These are phyloP conservation scores for Sordariomycetes sp. DNA, from an alignment of 2,329 filamentous ascomycete genomes.

Conservation along the genomic window DNA sequence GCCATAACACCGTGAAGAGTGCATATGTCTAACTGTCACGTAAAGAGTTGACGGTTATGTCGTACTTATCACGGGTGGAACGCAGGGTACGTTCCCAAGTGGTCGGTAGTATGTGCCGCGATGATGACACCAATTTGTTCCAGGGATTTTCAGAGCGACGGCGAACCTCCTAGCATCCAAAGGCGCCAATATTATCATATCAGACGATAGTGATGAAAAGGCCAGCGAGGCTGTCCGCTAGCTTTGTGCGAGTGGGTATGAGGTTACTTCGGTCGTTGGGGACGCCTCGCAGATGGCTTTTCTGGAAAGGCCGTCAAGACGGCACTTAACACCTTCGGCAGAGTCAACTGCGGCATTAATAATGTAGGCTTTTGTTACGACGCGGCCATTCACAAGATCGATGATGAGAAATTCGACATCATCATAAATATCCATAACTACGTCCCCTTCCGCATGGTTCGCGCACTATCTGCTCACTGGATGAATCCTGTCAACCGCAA, in stretches of 20 bases:
- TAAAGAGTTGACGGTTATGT: not conserved
- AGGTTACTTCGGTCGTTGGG: slow-evolving; percentile 61
- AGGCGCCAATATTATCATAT: slow-evolving; percentile 71
- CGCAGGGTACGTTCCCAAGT: not conserved
- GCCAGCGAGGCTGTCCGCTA: slow-evolving; percentile 50
- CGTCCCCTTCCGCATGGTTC: slow-evolving; percentile 72
- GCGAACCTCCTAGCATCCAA: slow-evolving; percentile 77
- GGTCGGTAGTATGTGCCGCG: not conserved
- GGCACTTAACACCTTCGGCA: slow-evolving; percentile 47
- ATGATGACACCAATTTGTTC: no score
- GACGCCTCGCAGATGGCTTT: slow-evolving; percentile 67
- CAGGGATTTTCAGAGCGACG: slow-evolving; percentile 72
- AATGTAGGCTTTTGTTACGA: slow-evolving; percentile 93
- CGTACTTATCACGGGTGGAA: not conserved
- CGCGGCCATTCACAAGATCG: slow-evolving; percentile 84
- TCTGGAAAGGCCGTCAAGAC: slow-evolving; percentile 51
- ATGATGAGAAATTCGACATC: slow-evolving; percentile 82
- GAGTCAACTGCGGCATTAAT: slow-evolving; percentile 83
- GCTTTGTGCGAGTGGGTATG: slow-evolving; percentile 55
- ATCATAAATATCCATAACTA: slow-evolving; percentile 76
- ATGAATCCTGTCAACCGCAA: not conserved
- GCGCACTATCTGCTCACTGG: slow-evolving; percentile 26
- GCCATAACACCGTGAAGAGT: not conserved
- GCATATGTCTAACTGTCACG: not conserved
- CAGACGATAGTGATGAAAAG: slow-evolving; percentile 72